Evolutionary conservation across 768 basidiomycete genomes (phyloP), one percentile per base, ranked within the genome.

Genomic region (Rossbeevera mucosa): DNA sequence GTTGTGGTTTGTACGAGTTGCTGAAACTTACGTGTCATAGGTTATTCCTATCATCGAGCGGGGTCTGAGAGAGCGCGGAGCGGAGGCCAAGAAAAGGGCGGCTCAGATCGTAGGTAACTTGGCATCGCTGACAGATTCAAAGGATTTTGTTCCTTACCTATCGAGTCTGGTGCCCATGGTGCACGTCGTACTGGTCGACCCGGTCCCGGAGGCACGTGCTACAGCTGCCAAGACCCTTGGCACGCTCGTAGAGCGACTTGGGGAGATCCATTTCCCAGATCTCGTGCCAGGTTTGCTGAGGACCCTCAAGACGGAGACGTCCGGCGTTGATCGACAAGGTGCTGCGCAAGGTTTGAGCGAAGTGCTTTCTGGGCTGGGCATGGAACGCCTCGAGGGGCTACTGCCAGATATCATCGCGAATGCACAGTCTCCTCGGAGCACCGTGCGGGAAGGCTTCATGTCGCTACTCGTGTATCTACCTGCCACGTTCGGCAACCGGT

Each of bases 51-150:
- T 99, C 60, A 74, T 99, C 41, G 94, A 98, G 64, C 81, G 94
- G 36, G 96, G 96, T 38, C 72, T 98, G 28, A 82, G 86, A 54
- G 94, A 98, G 64, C 83, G 95, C 46, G 85, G 92, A 7, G 89
- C 96, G 0, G 94, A 97, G 51, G 90, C 85, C 12, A 98, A 98
- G 75, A 89, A 88, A 69, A 95, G 93, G 69, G 91, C 94, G 14
- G 92, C 90, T 0, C 94, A 94, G 68, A 97, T 98, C 54, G 91
- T 98, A 42, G 96, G 96, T n/a, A 97, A 98, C 67, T 79, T 98
- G 52, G 89, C 92, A 1, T 91, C 90, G 1, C 74, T 93, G 44
- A 93, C 91, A 1, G 90, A 92, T 56, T 80, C 89, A 0, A 89
- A 87, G 62, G 96, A 98, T 67, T 93, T 98, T 61, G 85, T 95